These are phyloP conservation scores for Lathyrus sativus DNA, from an alignment of 306 rosid species.

Conservation along the genomic window DNA sequence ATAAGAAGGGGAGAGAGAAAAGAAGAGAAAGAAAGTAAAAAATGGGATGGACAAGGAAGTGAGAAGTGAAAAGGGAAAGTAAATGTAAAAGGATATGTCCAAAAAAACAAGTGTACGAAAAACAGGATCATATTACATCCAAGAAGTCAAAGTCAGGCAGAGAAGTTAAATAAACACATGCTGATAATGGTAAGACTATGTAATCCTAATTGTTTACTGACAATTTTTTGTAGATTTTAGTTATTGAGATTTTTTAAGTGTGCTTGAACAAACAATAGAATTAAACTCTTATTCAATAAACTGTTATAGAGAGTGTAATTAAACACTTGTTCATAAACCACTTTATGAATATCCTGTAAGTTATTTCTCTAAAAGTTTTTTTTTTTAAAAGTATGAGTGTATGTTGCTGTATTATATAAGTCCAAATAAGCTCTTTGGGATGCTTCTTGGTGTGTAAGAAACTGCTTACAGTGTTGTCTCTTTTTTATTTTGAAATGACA, in stretches of 20 bases:
- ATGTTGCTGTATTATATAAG: neutral
- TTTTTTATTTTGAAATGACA: too few species aligned
- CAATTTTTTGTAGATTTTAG: conserved; percentile 7
- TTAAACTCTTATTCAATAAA: too few species aligned
- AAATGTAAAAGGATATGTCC: neutral
- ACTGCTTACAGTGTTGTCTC: neutral
- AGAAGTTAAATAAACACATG: conserved; percentile 24
- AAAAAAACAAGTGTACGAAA: neutral
- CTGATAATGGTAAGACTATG: conserved; percentile 26
- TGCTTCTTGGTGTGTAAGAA: neutral
- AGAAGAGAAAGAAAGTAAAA: neutral
- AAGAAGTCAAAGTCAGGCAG: neutral
- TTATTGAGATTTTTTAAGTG: conserved; percentile 4
- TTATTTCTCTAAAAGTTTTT: too few species aligned
- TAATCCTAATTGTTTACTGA: conserved; percentile 4
- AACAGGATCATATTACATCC: neutral
- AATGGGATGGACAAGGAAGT: neutral
- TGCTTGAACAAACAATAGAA: neutral
- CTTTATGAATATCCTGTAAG: neutral
- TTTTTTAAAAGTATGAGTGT: neutral
- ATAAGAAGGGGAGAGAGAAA: neutral
- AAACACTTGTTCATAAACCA: neutral
- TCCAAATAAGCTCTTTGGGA: neutral
- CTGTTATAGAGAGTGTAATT: neutral
- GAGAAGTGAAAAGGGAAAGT: neutral